Percentiles rank a stretch among this genome's conserved stretches.
phyloP scores from a whole-genome alignment of 208 protist genomes.

The Acanthamoeba healyi region DNA sequence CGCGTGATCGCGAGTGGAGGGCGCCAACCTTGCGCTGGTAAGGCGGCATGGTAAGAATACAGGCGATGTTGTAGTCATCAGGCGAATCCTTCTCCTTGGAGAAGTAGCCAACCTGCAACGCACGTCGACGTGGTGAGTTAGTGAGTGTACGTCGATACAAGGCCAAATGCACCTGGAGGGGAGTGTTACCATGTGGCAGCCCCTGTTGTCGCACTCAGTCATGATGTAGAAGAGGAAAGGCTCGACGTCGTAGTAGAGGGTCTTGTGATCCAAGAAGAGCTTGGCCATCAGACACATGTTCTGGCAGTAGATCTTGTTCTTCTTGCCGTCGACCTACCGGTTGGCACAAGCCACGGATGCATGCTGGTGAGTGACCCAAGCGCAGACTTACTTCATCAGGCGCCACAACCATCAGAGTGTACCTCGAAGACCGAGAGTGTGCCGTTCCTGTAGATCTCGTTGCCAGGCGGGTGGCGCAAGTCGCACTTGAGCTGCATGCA shows the following conservation, averaged over 20 bases:
- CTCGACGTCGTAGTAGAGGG: slow-evolving; percentile 99
- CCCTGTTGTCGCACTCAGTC: slow-evolving; percentile 94
- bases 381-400: too few relatives aligned
- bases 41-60: slow-evolving; percentile 99
- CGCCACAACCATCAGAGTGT: too few relatives aligned
- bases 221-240: slow-evolving; percentile 99
- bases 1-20: neutral
- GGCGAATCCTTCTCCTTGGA: slow-evolving; percentile 98
- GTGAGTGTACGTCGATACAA: neutral
- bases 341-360: neutral
- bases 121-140: too few relatives aligned
- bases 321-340: slow-evolving; percentile 93
- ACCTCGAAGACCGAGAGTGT: slow-evolving; percentile 97
- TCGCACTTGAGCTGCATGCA: slow-evolving; percentile 88
- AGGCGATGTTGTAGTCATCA: slow-evolving; percentile 98
- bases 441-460: slow-evolving; percentile 93
- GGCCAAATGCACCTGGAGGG: neutral
- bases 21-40: slow-evolving; percentile 85
- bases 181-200: slow-evolving; percentile 93
- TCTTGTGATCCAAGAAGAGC: slow-evolving; percentile 99
- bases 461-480: slow-evolving; percentile 93
- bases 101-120: slow-evolving; percentile 96
- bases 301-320: slow-evolving; percentile 98
- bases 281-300: slow-evolving; percentile 99
- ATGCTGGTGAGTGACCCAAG: neutral